Percentiles rank a stretch among this genome's conserved stretches.
Evolutionary conservation across 257 asterid species (phyloP).

Genomic region (Paraleonurus japonicus): DNA sequence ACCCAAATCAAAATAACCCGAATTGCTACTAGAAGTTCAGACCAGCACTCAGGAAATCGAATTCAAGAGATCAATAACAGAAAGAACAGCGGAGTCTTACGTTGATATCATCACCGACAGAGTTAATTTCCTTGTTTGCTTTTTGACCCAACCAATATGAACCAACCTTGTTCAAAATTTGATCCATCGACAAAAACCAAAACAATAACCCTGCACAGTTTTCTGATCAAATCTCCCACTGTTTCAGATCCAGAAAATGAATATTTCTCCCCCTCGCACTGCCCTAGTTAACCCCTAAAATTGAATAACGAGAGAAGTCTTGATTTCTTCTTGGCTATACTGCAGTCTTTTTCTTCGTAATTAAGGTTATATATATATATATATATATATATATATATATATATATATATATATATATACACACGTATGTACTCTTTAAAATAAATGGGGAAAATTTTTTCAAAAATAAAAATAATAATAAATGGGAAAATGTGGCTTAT

Average conservation of each 20-base stretch:
- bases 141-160: constrained; percentile 74
- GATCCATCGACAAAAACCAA: constrained; percentile 57
- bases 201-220: not conserved
- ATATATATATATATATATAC: no score
- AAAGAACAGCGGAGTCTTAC: constrained; percentile 37
- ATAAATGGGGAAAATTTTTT: no score
- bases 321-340: constrained; percentile 6
- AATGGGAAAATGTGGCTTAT: not conserved
- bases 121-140: constrained; percentile 67
- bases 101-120: constrained; percentile 75
- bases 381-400: no score
- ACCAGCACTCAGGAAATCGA: not conserved
- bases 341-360: constrained; percentile 14
- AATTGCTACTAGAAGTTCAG: constrained; percentile 18
- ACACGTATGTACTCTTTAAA: no score
- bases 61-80: not conserved
- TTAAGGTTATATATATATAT: no score
- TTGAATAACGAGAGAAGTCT: constrained; percentile 9
- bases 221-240: not conserved
- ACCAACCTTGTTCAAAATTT: constrained; percentile 72
- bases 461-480: no score
- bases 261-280: not conserved
- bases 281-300: constrained; percentile 7
- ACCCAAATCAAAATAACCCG: not conserved
- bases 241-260: constrained; percentile 7